A percentile compares a stretch with the other conserved stretches of the same genome.
Conservation (phyloP, 768 basidiomycete genomes). For the Leccinum broughii region DNA sequence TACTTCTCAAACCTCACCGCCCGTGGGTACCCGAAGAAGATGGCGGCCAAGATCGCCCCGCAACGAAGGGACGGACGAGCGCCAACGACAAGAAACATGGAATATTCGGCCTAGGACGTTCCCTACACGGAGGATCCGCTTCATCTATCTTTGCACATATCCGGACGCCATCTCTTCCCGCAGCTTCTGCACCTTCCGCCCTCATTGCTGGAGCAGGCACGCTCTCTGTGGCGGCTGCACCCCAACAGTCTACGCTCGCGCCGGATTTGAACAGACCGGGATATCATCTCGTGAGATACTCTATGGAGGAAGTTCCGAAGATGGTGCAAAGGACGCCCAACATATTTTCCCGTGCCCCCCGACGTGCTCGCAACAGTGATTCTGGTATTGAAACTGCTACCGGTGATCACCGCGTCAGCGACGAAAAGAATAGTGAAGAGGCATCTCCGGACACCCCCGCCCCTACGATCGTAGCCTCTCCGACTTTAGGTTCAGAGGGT, state of each 20-base stretch:
- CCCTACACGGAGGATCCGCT: slow-evolving; percentile 24
- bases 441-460: slow-evolving; percentile 20
- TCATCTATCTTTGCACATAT: slow-evolving; percentile 28
- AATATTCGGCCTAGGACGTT: slow-evolving; percentile 17
- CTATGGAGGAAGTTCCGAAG: slow-evolving; percentile 14
- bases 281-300: slow-evolving; percentile 62
- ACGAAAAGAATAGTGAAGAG: slow-evolving; percentile 10
- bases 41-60: background rate
- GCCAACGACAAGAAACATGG: background rate
- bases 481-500: slow-evolving; percentile 11
- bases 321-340: slow-evolving; percentile 1
- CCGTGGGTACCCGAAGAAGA: slow-evolving; percentile 24
- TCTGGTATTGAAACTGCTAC: slow-evolving; percentile 4
- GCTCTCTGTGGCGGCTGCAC: slow-evolving; percentile 61
- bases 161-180: slow-evolving; percentile 22
- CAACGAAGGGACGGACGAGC: slow-evolving; percentile 1
- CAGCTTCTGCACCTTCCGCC: slow-evolving; percentile 42
- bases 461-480: slow-evolving; percentile 18
- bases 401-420: background rate
- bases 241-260: slow-evolving; percentile 44
- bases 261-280: slow-evolving; percentile 66
- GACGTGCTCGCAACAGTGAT: slow-evolving; percentile 15
- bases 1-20: slow-evolving; percentile 19
- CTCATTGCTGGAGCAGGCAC: slow-evolving; percentile 71
- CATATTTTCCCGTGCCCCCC: slow-evolving; percentile 5